These are phyloP conservation scores for Dactylellina haptotyla DNA, from an alignment of 2,329 filamentous ascomycete genomes.

Conservation along the genomic window DNA sequence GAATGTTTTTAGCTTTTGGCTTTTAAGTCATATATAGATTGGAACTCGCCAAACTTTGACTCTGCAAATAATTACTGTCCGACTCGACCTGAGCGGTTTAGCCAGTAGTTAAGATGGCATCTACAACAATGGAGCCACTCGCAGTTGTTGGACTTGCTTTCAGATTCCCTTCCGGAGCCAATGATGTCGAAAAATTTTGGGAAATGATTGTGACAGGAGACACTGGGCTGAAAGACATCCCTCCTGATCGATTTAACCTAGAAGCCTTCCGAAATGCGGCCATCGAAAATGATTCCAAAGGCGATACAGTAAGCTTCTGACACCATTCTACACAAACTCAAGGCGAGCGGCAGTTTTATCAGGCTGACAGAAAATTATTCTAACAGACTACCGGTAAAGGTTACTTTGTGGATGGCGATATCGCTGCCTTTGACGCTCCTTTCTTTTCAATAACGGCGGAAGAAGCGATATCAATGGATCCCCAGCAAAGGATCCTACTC, in stretches of 20 bases:
- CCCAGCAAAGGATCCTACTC: conserved; percentile 81
- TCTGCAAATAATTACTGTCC: no score
- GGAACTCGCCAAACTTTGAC: no score
- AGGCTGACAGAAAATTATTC: no score
- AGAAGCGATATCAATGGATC: conserved; percentile 80
- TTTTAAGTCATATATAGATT: no score
- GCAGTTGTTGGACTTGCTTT: conserved; percentile 21
- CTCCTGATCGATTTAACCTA: conserved; percentile 17
- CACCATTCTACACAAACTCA: not conserved
- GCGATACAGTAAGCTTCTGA: no score
- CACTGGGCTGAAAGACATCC: conserved; percentile 5
- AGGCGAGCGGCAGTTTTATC: no score
- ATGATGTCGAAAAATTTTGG: conserved; percentile 4
- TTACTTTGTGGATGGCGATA: conserved; percentile 71
- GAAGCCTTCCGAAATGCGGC: conserved; percentile 7
- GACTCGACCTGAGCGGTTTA: no score
- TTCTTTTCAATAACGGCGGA: conserved; percentile 90
- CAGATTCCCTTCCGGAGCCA: conserved; percentile 12
- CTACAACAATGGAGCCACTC: no score
- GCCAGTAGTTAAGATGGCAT: no score
- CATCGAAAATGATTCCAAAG: no score
- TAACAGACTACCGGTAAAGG: conserved; percentile 10
- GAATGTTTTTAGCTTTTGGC: no score
- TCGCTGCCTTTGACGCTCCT: conserved; percentile 78
- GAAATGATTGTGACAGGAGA: conserved; percentile 9